A percentile compares a stretch with the other conserved stretches of the same genome.
Conservation (phyloP, 176 grass and related monocot species). For the Paspalum notatum region DNA sequence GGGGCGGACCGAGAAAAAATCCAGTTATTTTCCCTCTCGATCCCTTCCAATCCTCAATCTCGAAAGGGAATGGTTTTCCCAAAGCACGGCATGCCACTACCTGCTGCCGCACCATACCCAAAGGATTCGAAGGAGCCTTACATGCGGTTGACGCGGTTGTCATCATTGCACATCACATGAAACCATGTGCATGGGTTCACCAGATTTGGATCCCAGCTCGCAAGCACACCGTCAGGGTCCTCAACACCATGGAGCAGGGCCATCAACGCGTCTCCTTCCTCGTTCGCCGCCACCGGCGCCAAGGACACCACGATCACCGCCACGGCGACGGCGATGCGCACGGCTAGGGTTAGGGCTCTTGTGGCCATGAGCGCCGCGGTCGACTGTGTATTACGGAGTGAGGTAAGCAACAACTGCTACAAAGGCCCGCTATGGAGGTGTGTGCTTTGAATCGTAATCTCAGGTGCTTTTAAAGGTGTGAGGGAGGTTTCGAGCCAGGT, state of each 20-base stretch:
- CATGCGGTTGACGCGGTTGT: slow-evolving; percentile 61
- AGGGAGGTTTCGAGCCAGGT: neutral
- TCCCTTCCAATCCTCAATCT: too few relatives aligned
- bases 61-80: too few relatives aligned
- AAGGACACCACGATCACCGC: neutral
- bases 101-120: too few relatives aligned
- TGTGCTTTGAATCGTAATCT: neutral
- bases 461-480: neutral
- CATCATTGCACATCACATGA: slow-evolving; percentile 53
- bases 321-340: neutral
- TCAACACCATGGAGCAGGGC: slow-evolving; percentile 41
- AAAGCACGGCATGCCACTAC: too few relatives aligned
- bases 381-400: too few relatives aligned
- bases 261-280: slow-evolving; percentile 51
- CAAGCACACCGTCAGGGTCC: slow-evolving; percentile 53
- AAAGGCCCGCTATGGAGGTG: neutral
- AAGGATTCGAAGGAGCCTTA: slow-evolving; percentile 18
- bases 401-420: neutral
- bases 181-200: slow-evolving; percentile 84
- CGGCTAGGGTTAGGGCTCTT: neutral
- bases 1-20: too few relatives aligned
- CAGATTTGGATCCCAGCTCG: slow-evolving; percentile 57
- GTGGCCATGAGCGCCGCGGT: slow-evolving; percentile 29
- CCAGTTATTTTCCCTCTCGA: too few relatives aligned
- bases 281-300: slow-evolving; percentile 7